A percentile compares a stretch with the other conserved stretches of the same genome.
Conservation (phyloP, 1,284 basidiomycete species). For the Athelia psychrophila region DNA sequence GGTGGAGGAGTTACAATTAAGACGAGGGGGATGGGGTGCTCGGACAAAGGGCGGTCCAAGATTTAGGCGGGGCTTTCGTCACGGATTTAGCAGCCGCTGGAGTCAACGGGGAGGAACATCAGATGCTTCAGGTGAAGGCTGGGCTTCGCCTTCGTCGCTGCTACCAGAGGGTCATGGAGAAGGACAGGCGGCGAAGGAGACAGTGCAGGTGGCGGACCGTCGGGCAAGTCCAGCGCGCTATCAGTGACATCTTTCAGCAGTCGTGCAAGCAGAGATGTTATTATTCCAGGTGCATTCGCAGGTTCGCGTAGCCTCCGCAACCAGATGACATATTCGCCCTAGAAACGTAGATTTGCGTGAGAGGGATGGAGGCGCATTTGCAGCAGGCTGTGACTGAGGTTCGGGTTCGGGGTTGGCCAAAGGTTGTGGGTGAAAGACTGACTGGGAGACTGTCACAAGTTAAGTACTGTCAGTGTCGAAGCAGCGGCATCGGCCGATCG, state of each 20-base stretch:
- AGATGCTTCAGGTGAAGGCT: conserved; percentile 16
- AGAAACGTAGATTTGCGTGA: neutral
- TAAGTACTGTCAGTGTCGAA: neutral
- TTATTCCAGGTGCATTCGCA: conserved; percentile 57
- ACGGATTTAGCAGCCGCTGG: conserved; percentile 19
- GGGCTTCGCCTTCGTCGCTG: neutral
- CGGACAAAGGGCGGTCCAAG: conserved; percentile 76
- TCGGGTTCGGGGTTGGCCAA: conserved; percentile 25
- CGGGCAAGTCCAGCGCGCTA: conserved; percentile 47
- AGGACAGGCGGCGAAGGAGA: conserved; percentile 4
- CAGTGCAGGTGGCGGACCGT: conserved; percentile 45
- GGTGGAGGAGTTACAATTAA: conserved; percentile 50
- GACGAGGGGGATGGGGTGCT: conserved; percentile 34
- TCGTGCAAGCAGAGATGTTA: conserved; percentile 57
- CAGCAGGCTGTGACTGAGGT: conserved; percentile 15
- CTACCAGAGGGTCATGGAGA: neutral
- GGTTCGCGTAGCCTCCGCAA: conserved; percentile 63
- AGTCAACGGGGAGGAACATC: conserved; percentile 27
- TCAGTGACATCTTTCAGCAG: conserved; percentile 56
- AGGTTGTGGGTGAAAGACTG: conserved; percentile 14
- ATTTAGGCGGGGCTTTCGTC: conserved; percentile 43
- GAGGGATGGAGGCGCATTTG: neutral
- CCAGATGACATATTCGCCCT: conserved; percentile 55
- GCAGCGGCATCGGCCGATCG: no score
- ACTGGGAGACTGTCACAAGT: neutral